Base-by-base conservation (phyloP, 169 alveolate genomes). In the Cryptosporidium bovis region DNA sequence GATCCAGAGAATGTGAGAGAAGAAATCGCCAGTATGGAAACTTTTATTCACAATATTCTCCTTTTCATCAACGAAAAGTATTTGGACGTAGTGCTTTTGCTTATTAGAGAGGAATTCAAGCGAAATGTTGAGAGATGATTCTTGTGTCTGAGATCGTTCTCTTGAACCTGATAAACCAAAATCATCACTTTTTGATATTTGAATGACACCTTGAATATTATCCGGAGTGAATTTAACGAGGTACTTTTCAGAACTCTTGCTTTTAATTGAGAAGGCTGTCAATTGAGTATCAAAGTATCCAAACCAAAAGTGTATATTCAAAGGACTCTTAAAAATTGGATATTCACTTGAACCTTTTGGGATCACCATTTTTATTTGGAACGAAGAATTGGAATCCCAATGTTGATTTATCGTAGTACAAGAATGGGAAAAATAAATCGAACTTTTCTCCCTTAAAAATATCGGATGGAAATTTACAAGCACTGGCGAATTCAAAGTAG, bases 231-330 rank as follows among this genome's bases (percentile, higher is more conserved):
- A 77, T 15, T 62, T 20, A 1, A 77, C 71, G 2, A 44, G 29
- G 20, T 77, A 77, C 29, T 60, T 56, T 18, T 77, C 64, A 2
- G 77, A 62, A 46, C 18, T 5, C 4, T 18, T 31, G 46, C 33
- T 10, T 62, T 46, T 62, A 18, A 77, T 60, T 3, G 71, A 55
- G 18, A 34, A 60, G 34, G 77, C 77, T 20, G 51, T 24, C 4
- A 77, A 71, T 13, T 46, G 50, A 7, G 87, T 40, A 46, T 77
- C 48, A 10, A 15, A 16, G 64, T 56, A 44, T 24, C 87, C 87
- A 12, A 77, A 77, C 87, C 87, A 77, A 77, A 77, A 77, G 6
- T 18, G 20, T 15, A 60, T 46, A 24, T 44, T 53, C 33, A 77
- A 20, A 1, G 87, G 71, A 13, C 36, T 44, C 8, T 62, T 60